Percentiles rank a stretch among this genome's conserved stretches.
Conservation (phyloP, 345 rosid species). For the Eucalyptus erythrocorys region DNA sequence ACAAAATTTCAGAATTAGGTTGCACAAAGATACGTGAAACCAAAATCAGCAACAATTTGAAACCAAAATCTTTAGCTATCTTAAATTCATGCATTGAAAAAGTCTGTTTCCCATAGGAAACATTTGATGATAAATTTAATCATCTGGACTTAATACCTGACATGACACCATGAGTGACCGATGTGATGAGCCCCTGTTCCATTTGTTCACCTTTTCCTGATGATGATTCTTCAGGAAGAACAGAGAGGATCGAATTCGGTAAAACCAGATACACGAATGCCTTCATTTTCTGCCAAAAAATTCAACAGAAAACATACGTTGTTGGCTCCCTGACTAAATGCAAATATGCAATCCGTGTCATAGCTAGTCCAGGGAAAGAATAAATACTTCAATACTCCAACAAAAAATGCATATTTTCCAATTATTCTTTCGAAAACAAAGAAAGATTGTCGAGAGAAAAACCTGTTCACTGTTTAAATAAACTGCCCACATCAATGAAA, state of each 20-base stretch:
- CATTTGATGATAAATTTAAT: not conserved
- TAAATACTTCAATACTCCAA: not conserved
- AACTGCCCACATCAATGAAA: not conserved
- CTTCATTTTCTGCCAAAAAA: constrained; percentile 54
- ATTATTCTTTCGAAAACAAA: not conserved
- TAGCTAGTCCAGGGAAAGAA: not conserved
- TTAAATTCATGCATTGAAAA: not conserved
- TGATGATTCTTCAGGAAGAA: constrained; percentile 37
- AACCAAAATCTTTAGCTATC: not conserved
- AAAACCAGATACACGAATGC: constrained; percentile 76
- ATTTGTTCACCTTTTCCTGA: constrained; percentile 38
- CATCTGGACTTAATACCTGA: constrained; percentile 34
- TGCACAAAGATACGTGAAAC: not conserved
- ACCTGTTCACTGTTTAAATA: not conserved
- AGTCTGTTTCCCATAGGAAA: not conserved
- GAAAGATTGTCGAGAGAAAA: not conserved
- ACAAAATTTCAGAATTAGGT: not conserved
- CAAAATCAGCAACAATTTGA: not conserved
- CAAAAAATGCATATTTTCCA: not conserved
- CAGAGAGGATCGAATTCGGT: constrained; percentile 57
- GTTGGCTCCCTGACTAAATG: not conserved
- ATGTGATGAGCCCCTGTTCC: constrained; percentile 72
- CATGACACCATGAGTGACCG: constrained; percentile 69
- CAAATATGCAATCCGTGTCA: not conserved
- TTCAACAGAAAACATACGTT: not conserved